Evolutionary conservation across 345 rosid species (phyloP).

Genomic region (Eucalyptus urophylla): DNA sequence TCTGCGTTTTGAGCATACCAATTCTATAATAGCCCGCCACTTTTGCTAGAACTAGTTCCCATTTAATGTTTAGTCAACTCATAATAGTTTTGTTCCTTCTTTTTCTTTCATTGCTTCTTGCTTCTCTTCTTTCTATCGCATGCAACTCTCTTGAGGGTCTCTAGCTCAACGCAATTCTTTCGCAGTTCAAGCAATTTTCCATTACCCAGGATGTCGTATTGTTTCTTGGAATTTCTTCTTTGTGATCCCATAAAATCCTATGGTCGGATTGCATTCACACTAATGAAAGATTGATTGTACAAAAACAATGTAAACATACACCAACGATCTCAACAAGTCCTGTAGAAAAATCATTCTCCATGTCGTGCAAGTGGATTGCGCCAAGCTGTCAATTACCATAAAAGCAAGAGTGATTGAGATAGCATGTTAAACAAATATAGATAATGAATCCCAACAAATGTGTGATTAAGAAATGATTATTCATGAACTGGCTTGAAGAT

Average conservation of each 20-base stretch:
- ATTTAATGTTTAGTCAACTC: not conserved
- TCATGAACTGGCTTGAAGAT: not conserved
- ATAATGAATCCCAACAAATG: not conserved
- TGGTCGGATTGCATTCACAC: too few species aligned
- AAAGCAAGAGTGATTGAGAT: not conserved
- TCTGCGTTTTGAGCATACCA: not conserved
- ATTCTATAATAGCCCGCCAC: not conserved
- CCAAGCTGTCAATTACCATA: not conserved
- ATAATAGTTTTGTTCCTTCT: not conserved
- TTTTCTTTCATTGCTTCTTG: not conserved
- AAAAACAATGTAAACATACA: not conserved
- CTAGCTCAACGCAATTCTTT: not conserved
- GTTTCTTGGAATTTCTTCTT: not conserved
- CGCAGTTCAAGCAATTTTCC: not conserved
- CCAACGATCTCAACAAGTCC: rapidly evolving
- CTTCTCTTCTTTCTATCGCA: not conserved
- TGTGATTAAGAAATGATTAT: rapidly evolving
- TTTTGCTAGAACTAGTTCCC: not conserved
- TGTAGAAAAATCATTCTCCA: not conserved
- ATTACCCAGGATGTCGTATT: rapidly evolving
- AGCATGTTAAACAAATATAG: not conserved
- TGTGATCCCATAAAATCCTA: rapidly evolving
- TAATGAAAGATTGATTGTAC: not conserved
- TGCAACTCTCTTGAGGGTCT: not conserved
- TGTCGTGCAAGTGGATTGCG: rapidly evolving